phyloP scores from a whole-genome alignment of 768 basidiomycete species.

The Termitomyces bulborhizus region DNA sequence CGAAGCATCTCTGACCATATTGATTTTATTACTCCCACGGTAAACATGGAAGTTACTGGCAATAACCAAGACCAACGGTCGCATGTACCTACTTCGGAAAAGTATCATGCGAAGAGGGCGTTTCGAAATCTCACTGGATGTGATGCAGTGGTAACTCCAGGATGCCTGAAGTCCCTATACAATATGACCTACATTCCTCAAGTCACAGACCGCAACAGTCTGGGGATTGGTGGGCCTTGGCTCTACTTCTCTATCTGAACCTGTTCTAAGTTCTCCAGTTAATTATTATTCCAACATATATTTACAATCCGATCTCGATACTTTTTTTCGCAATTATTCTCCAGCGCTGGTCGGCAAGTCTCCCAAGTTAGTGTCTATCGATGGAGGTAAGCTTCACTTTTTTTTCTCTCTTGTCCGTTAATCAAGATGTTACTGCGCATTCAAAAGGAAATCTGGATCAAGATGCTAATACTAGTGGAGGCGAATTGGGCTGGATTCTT shows the following conservation, averaged over 20 bases:
- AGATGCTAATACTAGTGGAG: conserved; percentile 20
- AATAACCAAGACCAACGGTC: no score
- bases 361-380: conserved; percentile 36
- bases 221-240: conserved; percentile 22
- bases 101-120: conserved; percentile 5
- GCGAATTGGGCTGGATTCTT: conserved; percentile 38
- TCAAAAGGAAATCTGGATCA: conserved; percentile 13
- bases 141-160: conserved; percentile 20
- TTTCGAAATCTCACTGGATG: conserved; percentile 13
- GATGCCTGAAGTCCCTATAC: conserved; percentile 28
- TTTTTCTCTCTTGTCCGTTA: neutral
- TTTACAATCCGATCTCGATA: conserved; percentile 34
- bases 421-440: neutral
- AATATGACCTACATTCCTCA: conserved; percentile 26
- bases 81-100: no score
- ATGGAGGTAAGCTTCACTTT: conserved; percentile 28
- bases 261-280: conserved; percentile 20
- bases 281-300: conserved; percentile 38
- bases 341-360: conserved; percentile 29
- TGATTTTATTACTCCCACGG: conserved; percentile 29
- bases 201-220: conserved; percentile 17
- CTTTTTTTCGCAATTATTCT: conserved; percentile 36
- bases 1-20: conserved; percentile 20
- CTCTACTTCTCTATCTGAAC: neutral
- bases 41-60: conserved; percentile 19